Conservation (phyloP, 495 filamentous ascomycete species). For the Penicillium paxilli region DNA sequence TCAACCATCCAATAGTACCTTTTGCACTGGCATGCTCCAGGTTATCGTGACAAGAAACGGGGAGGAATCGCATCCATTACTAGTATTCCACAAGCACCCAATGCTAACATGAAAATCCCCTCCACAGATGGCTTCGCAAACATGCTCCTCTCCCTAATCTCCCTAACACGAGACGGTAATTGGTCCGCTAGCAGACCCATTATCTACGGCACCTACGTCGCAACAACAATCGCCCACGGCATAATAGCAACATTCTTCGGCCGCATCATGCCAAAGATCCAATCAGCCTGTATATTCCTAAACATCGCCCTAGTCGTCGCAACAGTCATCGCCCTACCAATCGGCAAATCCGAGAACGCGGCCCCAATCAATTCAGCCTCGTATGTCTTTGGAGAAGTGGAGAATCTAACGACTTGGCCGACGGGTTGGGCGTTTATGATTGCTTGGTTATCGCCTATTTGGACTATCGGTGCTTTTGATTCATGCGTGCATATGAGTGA, state of each 20-base stretch:
- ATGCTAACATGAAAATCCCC: neutral
- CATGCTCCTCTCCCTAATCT: conserved; percentile 57
- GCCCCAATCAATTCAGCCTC: conserved; percentile 35
- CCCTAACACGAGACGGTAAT: conserved; percentile 62
- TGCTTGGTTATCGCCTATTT: conserved; percentile 64
- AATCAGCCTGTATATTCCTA: conserved; percentile 60
- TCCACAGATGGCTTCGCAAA: conserved; percentile 47
- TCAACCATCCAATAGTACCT: too few relatives aligned
- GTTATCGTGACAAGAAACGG: too few relatives aligned
- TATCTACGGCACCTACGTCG: conserved; percentile 65
- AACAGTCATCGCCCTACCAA: conserved; percentile 64
- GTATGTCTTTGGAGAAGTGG: conserved; percentile 40
- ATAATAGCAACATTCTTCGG: conserved; percentile 53
- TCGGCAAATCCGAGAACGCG: conserved; percentile 45
- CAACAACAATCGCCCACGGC: conserved; percentile 58
- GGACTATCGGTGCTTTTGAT: conserved; percentile 62
- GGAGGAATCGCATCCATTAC: too few relatives aligned
- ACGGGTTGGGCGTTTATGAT: conserved; percentile 65
- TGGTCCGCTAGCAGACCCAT: conserved; percentile 60
- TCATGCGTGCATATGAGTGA: conserved; percentile 63
- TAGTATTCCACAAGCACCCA: neutral
- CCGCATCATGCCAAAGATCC: conserved; percentile 66
- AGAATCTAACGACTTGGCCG: conserved; percentile 62
- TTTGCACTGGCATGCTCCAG: too few relatives aligned
- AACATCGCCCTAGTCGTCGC: conserved; percentile 65